Base-by-base conservation (phyloP, 768 basidiomycete species). In the Infundibulicybe gibba region DNA sequence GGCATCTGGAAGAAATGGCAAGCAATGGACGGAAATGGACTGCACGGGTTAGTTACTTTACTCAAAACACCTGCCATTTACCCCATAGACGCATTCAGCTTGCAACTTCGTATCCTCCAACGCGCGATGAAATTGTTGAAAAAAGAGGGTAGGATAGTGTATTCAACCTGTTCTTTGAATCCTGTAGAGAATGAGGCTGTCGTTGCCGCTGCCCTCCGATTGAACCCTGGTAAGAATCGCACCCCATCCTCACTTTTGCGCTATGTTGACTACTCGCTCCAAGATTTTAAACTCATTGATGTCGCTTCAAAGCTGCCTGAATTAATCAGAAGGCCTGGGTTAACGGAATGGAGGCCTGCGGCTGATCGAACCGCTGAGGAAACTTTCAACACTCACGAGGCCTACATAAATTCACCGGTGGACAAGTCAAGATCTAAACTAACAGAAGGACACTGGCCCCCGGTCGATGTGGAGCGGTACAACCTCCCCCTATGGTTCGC, bases 131-230 rank as follows among this genome's bases (percentile, higher is more conserved):
- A 85, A 47, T 77, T 98, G 67, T 77, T 99, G 34, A 83, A 84
- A 25, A 58, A 61, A 10, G 80, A 84, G n/a, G 95, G 94, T 6
- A 83, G 89, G 32, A 87, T 98, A 51, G 94, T 98, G 14, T 99
- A 98, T 63, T 98, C 97, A 5, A 99, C 97, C 0, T 98, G 97
- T 59, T 97, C 94, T 0, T 72, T 98, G 54, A 98, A 98, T 63
- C 97, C 97, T 1, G 77, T 93, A 11, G 97, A 99, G 67, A 97
- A 99, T 61, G 97, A 99, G 63, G 92, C 97, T 6, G 95, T 98
- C 50, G 72, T 98, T 31, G 87, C 90, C 1, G 85, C 88, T 38
- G 93, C 90, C 0, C 72, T 98, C 32, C 80, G 79, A 49, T 64
- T 73, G 1, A 80, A 85, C 49, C 77, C 81, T 17, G 89, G 93